Evolutionary conservation across 352 stramenopile species (phyloP).

Genomic region (Sclerospora graminicola): DNA sequence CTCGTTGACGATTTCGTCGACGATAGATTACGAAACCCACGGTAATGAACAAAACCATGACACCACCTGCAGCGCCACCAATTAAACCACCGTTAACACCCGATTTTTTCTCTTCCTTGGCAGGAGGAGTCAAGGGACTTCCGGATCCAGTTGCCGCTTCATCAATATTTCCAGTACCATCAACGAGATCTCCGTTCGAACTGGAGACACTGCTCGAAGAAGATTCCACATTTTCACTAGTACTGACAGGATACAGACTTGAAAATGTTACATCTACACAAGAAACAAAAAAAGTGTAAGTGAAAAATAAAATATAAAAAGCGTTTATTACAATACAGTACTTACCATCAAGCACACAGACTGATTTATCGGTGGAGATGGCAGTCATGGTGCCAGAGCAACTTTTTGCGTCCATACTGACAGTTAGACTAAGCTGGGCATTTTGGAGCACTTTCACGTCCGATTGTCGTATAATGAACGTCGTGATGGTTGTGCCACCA

Average conservation of each 20-base stretch:
- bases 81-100: slow-evolving; percentile 16
- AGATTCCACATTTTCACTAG: slow-evolving; percentile 1
- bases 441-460: slow-evolving; percentile 22
- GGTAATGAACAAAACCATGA: slow-evolving; percentile 10
- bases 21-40: slow-evolving; percentile 21
- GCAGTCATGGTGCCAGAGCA: slow-evolving; percentile 16
- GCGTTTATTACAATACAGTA: neutral
- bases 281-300: too few species aligned
- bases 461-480: slow-evolving; percentile 25
- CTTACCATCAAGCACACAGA: slow-evolving; percentile 23
- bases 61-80: slow-evolving; percentile 9
- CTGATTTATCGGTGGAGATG: slow-evolving; percentile 12
- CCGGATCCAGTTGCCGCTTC: slow-evolving; percentile 4
- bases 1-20: slow-evolving; percentile 4
- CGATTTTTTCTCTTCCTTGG: slow-evolving; percentile 2
- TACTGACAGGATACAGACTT: slow-evolving; percentile 19
- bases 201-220: too few species aligned
- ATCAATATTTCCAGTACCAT: slow-evolving; percentile 6
- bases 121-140: slow-evolving; percentile 1
- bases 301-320: neutral
- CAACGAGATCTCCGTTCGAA: too few species aligned
- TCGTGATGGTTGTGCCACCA: slow-evolving; percentile 19
- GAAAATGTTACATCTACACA: slow-evolving; percentile 18
- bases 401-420: slow-evolving; percentile 10
- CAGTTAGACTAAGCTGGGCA: slow-evolving; percentile 16